phyloP scores from a whole-genome alignment of 306 rosid species.

The Cicer judaicum region DNA sequence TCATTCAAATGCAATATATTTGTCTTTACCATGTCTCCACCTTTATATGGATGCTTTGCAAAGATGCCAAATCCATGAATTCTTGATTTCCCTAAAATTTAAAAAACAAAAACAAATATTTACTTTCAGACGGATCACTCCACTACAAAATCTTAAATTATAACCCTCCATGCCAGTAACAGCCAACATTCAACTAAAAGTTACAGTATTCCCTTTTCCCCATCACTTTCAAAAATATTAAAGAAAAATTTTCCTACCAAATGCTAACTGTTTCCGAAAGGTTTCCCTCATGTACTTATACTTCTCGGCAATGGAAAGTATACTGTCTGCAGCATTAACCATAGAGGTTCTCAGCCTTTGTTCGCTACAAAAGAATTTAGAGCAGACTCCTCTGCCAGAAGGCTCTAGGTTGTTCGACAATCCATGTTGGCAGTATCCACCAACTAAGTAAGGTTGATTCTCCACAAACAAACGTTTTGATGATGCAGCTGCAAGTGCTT shows the following conservation, averaged over 20 bases:
- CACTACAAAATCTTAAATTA: constrained; percentile 36
- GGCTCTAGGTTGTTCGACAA: constrained; percentile 58
- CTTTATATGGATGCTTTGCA: constrained; percentile 94
- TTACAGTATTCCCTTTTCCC: not conserved
- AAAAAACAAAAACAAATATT: constrained; percentile 16
- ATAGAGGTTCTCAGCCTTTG: constrained; percentile 69
- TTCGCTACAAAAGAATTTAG: constrained; percentile 73
- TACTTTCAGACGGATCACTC: constrained; percentile 18
- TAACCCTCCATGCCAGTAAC: constrained; percentile 9
- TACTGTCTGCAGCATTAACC: constrained; percentile 65
- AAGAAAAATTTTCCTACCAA: constrained; percentile 64
- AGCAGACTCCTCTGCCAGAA: constrained; percentile 71
- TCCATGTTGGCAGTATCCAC: constrained; percentile 89
- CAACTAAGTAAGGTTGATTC: constrained; percentile 84
- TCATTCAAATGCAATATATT: constrained; percentile 35
- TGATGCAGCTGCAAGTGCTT: constrained; percentile 97
- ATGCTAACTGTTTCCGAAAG: constrained; percentile 80
- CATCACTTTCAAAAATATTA: constrained; percentile 21
- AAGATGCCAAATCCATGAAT: constrained; percentile 99
- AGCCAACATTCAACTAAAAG: constrained; percentile 37
- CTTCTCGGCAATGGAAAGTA: constrained; percentile 87
- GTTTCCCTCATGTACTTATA: constrained; percentile 89
- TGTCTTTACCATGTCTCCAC: constrained; percentile 91
- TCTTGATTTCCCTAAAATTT: constrained; percentile 82
- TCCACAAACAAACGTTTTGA: constrained; percentile 90